Base-by-base conservation (phyloP, 148 eudicot species). In the Chenopodium album region DNA sequence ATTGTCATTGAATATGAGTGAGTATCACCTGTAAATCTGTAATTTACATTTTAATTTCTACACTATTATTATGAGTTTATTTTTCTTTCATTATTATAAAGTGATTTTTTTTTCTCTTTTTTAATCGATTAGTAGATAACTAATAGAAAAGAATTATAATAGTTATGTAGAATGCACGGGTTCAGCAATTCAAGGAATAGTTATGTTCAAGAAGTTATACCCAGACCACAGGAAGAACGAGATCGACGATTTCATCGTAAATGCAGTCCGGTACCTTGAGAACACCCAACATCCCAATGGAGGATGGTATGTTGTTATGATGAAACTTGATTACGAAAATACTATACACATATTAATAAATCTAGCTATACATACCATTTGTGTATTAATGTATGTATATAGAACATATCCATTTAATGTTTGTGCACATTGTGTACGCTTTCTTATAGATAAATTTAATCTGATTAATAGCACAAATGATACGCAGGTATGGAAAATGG, bases 401-500 rank as follows among this genome's bases (percentile, higher is more conserved):
- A 34, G 37, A 34, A 34, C 37, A 34, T 34, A 31, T 31, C 23
- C 23, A 31, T 31, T 31, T 34, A 34, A 34, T 34, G 41, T 37
- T 37, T 8, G 26, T 64, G 2, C 68, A 1, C 12, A 7, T 10
- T 9, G 54, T 9, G 54, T 48, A 48, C 8, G 70, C 70, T 3
- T 66, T 26, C 13, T 66, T 66, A 48, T 48, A 0, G 0, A 48
- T 48, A 13, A 48, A 0, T 48, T n/a, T 23, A 2, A 64, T 23
- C 0, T 23, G 68, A n/a, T 64, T 5, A 23, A 64, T 64, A 1
- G 10, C 1, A 64, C 26, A 8, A 7, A 4, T 37, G 0, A 1
- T 29, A 11, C 68, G 69, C 28, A 87, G 88, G 91, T 87, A 89
- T 70, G 92, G 92, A 32, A 76, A 75, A 2, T 88, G 89, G 92